Conservation (phyloP, 805 yeast species). For the Candida ulmi region DNA sequence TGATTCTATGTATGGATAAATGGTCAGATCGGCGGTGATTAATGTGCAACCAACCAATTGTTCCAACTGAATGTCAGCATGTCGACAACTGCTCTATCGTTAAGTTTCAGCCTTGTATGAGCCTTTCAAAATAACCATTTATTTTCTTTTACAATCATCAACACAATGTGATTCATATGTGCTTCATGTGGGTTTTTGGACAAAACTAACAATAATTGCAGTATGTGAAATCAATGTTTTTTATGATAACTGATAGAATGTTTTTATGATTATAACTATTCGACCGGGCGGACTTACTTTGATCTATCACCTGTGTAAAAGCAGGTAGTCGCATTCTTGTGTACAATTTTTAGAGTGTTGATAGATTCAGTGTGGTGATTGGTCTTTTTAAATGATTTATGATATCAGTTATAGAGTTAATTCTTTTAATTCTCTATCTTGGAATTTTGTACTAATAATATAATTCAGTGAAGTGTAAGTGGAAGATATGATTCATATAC, state of each 20-base stretch:
- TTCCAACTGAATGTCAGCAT: slow-evolving; percentile 47
- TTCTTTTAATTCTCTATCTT: not conserved
- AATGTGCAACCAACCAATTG: slow-evolving; percentile 37
- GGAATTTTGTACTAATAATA: not conserved
- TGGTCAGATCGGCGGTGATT: slow-evolving; percentile 2
- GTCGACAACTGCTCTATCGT: slow-evolving; percentile 50
- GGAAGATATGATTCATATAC: not conserved
- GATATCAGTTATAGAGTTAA: no score
- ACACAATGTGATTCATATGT: no score
- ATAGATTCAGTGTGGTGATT: slow-evolving; percentile 39
- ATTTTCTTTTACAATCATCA: no score
- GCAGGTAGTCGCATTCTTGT: slow-evolving; percentile 39
- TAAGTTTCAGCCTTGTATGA: slow-evolving; percentile 60
- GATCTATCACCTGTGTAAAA: slow-evolving; percentile 18
- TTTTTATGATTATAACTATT: slow-evolving; percentile 4
- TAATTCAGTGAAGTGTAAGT: not conserved
- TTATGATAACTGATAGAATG: not conserved
- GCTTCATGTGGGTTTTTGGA: no score
- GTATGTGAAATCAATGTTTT: not conserved
- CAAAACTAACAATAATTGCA: not conserved
- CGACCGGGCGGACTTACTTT: slow-evolving; percentile 44
- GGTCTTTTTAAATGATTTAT: slow-evolving; percentile 10
- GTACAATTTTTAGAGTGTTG: slow-evolving; percentile 41
- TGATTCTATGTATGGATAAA: not conserved
- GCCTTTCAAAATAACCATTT: slow-evolving; percentile 14